Percentiles rank a stretch among this genome's conserved stretches.
phyloP scores from a whole-genome alignment of 805 yeast species.

The Starmera pachycereana region DNA sequence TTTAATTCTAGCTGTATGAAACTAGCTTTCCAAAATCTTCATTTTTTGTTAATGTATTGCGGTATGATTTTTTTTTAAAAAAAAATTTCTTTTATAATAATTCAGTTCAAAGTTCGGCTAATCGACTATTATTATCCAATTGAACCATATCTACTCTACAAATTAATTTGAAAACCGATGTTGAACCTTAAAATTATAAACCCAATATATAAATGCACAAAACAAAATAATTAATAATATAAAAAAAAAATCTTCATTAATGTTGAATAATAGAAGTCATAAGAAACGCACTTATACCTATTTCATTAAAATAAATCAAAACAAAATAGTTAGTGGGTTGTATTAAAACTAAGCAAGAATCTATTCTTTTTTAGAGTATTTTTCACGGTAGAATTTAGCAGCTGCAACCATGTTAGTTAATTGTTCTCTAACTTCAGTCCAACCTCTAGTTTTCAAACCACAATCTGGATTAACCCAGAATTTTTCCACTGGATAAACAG shows the following conservation, averaged over 20 bases:
- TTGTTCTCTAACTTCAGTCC: conserved; percentile 94
- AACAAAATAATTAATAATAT: not conserved
- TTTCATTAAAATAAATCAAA: conserved; percentile 1
- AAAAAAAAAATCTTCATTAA: conserved; percentile 5
- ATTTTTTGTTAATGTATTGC: too few species aligned
- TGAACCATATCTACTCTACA: too few species aligned
- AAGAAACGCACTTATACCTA: too few species aligned
- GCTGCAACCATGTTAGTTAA: conserved; percentile 99
- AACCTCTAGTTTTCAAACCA: conserved; percentile 99
- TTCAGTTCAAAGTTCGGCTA: too few species aligned
- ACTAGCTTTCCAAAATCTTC: too few species aligned
- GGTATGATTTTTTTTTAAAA: too few species aligned
- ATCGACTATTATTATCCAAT: too few species aligned
- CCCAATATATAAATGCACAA: too few species aligned
- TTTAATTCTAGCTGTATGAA: too few species aligned
- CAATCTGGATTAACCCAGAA: conserved; percentile 99
- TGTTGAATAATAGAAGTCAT: conserved; percentile 13
- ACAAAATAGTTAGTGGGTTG: not conserved
- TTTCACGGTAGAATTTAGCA: conserved; percentile 87
- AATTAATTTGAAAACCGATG: too few species aligned
- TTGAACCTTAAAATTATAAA: too few species aligned
- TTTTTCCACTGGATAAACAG: conserved; percentile 95
- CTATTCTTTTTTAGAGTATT: conserved; percentile 16
- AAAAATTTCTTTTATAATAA: too few species aligned
- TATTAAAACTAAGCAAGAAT: not conserved